Percentiles rank a stretch among this genome's conserved stretches.
Conservation (phyloP, 257 asterid species). For the Solanum chiquidenum region DNA sequence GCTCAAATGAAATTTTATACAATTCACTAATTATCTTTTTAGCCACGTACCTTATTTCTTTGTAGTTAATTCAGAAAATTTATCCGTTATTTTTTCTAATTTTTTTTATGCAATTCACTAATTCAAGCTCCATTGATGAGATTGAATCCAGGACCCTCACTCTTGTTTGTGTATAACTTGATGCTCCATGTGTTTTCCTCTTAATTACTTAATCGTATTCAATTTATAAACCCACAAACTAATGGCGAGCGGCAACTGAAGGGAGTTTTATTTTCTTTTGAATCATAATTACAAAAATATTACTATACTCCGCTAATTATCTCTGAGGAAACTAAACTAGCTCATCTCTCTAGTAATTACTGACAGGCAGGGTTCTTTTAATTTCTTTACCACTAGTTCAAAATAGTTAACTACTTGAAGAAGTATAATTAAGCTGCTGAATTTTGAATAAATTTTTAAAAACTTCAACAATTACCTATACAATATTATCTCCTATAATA, state of each 20-base stretch:
- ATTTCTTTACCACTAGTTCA: not conserved
- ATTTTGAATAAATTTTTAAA: not conserved
- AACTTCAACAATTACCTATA: not conserved
- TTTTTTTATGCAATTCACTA: too few species aligned
- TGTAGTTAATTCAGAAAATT: not conserved
- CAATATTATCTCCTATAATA: too few species aligned
- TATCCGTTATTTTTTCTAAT: too few species aligned
- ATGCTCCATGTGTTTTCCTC: too few species aligned
- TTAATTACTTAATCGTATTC: too few species aligned
- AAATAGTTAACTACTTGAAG: not conserved
- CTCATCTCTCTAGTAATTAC: not conserved
- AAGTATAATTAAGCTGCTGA: too few species aligned
- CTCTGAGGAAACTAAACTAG: not conserved
- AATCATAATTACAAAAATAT: not conserved
- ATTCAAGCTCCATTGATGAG: too few species aligned
- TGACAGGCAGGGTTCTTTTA: not conserved
- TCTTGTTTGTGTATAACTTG: too few species aligned
- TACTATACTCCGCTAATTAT: not conserved
- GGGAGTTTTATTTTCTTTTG: not conserved
- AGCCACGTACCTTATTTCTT: not conserved
- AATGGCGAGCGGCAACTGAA: not conserved
- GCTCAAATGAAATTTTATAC: not conserved
- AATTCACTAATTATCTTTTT: not conserved
- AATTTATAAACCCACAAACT: not conserved
- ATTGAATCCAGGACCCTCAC: too few species aligned